Conservation (phyloP, 495 filamentous ascomycete species). For the Glutinoglossum americanum region DNA sequence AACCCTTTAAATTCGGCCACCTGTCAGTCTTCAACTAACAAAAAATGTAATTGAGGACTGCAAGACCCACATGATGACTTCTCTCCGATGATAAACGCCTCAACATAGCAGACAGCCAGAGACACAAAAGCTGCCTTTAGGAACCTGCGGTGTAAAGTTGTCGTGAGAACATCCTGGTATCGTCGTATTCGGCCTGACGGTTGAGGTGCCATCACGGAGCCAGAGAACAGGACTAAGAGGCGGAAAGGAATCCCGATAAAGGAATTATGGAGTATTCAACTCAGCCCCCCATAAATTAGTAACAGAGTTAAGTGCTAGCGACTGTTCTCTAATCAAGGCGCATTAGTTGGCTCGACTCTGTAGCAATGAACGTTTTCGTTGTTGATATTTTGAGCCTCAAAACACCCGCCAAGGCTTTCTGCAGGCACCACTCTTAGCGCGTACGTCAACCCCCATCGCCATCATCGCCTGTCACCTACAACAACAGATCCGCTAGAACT, state of each 20-base stretch:
- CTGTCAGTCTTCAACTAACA: background rate
- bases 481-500: background rate
- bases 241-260: background rate
- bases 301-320: background rate
- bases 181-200: slow-evolving; percentile 22
- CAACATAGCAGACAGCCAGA: slow-evolving; percentile 49
- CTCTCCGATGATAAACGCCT: slow-evolving; percentile 45
- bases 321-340: background rate
- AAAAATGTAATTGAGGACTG: no score
- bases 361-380: background rate
- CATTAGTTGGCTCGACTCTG: background rate
- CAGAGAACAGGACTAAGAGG: background rate
- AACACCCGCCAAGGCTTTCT: background rate
- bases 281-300: background rate
- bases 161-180: slow-evolving; percentile 82
- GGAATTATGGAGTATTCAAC: background rate
- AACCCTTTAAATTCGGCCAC: slow-evolving; percentile 28
- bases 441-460: slow-evolving; percentile 1
- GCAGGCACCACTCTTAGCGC: background rate
- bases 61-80: slow-evolving; percentile 41
- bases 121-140: slow-evolving; percentile 44
- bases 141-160: slow-evolving; percentile 72
- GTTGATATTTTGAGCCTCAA: slow-evolving; percentile 1
- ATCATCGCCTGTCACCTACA: background rate
- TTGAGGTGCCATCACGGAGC: slow-evolving; percentile 15